phyloP scores from a whole-genome alignment of 2,329 filamentous ascomycete genomes.

The Ophiobolus disseminans region DNA sequence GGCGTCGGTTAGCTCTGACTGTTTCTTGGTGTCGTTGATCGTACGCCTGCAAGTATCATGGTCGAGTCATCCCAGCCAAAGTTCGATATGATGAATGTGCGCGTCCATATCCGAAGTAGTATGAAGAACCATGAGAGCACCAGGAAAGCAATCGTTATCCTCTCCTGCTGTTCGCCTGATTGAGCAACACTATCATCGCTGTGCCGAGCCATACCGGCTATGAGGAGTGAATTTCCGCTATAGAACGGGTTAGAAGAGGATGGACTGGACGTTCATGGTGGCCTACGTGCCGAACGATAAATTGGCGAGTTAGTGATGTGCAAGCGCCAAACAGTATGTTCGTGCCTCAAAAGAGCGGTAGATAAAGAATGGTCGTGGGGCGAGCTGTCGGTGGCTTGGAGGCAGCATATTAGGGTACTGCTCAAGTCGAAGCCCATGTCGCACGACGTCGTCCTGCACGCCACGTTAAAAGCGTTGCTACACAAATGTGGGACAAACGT shows the following conservation, averaged over 20 bases:
- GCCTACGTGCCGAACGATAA: not conserved
- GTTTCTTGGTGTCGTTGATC: no score
- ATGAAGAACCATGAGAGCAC: slow-evolving; percentile 49
- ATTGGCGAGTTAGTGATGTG: not conserved
- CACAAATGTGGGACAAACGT: slow-evolving; percentile 20
- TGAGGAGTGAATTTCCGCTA: no score
- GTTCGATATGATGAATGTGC: slow-evolving; percentile 46
- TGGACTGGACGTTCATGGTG: not conserved
- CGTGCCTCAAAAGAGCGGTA: not conserved
- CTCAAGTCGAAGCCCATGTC: slow-evolving; percentile 9
- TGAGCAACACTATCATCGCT: slow-evolving; percentile 19
- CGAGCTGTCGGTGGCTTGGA: slow-evolving; percentile 1
- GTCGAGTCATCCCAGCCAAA: slow-evolving; percentile 55
- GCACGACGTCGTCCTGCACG: slow-evolving; percentile 22
- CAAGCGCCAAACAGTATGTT: not conserved
- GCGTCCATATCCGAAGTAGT: slow-evolving; percentile 50
- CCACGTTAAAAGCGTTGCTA: slow-evolving; percentile 18
- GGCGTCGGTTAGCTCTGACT: not conserved
- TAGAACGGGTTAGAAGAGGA: not conserved
- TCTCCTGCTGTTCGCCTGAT: slow-evolving; percentile 29
- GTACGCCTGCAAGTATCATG: slow-evolving; percentile 51
- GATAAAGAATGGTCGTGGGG: not conserved
- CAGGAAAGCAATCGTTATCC: slow-evolving; percentile 46
- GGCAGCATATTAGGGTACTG: slow-evolving; percentile 14
- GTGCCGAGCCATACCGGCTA: slow-evolving; percentile 30